phyloP scores from a whole-genome alignment of 1,139 yeast genomes.

The Hansenula lynferdii region DNA sequence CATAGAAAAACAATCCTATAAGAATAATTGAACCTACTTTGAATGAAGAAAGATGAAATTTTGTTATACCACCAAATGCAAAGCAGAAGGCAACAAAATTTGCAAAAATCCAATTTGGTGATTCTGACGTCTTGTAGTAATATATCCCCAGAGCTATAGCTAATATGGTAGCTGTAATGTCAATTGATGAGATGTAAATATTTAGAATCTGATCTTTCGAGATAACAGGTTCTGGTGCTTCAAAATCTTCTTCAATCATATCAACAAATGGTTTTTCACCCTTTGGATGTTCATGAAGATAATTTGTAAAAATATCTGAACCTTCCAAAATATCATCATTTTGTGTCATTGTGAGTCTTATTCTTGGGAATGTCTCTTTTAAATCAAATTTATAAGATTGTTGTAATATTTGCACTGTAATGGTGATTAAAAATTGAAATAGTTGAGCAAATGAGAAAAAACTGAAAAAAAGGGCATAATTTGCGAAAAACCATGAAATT shows the following conservation, averaged over 20 bases:
- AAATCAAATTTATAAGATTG: slow-evolving; percentile 8
- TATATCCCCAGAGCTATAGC: slow-evolving; percentile 20
- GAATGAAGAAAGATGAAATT: slow-evolving; percentile 34
- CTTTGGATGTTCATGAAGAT: slow-evolving; percentile 3
- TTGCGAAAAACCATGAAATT: slow-evolving; percentile 28
- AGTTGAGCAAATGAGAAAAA: slow-evolving; percentile 23
- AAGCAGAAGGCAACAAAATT: slow-evolving; percentile 34
- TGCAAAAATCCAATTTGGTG: slow-evolving; percentile 31
- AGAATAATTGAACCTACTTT: slow-evolving; percentile 41
- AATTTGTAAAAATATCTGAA: background rate
- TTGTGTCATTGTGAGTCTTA: background rate
- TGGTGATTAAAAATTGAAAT: slow-evolving; percentile 2
- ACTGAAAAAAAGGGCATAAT: slow-evolving; percentile 30
- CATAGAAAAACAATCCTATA: slow-evolving; percentile 51
- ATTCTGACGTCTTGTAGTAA: slow-evolving; percentile 25
- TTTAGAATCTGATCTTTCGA: slow-evolving; percentile 29
- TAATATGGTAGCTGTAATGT: slow-evolving; percentile 25
- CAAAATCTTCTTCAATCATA: slow-evolving; percentile 20
- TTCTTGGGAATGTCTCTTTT: slow-evolving; percentile 5
- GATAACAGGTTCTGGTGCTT: slow-evolving; percentile 16
- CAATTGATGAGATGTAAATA: slow-evolving; percentile 32
- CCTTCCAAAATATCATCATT: background rate
- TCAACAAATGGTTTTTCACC: slow-evolving; percentile 17
- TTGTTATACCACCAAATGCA: slow-evolving; percentile 33
- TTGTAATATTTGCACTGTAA: slow-evolving; percentile 6